These are phyloP conservation scores for Medicago lupulina DNA, from an alignment of 306 rosid species.

Conservation along the genomic window DNA sequence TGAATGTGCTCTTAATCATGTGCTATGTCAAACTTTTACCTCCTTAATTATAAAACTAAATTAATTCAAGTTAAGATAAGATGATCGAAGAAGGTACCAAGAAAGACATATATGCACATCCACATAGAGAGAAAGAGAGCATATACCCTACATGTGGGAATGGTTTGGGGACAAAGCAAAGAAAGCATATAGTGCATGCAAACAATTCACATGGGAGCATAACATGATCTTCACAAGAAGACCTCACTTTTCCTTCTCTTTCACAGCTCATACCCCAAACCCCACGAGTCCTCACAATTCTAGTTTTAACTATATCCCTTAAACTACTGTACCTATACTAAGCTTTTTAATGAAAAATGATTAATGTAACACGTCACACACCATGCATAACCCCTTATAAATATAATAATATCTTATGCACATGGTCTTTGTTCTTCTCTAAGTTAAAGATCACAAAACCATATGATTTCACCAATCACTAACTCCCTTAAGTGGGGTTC, in stretches of 20 bases:
- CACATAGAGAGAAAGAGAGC: constrained; percentile 19
- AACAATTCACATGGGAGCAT: constrained; percentile 81
- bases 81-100: constrained; percentile 52
- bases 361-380: constrained; percentile 34
- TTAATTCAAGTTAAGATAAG: constrained; percentile 40
- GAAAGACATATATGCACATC: constrained; percentile 44
- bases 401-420: constrained; percentile 33
- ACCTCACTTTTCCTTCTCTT: constrained; percentile 42
- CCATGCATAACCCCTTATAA: constrained; percentile 47
- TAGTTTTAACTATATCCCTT: constrained; percentile 19
- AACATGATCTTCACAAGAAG: constrained; percentile 52
- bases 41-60: constrained; percentile 35
- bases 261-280: constrained; percentile 53
- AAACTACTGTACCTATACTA: constrained; percentile 32
- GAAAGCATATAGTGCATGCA: constrained; percentile 69
- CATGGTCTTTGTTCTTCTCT: constrained; percentile 45
- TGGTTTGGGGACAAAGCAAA: constrained; percentile 80
- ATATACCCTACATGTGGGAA: constrained; percentile 88
- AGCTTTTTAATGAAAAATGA: constrained; percentile 29
- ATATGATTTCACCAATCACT: constrained; percentile 43
- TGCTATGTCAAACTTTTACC: constrained; percentile 48
- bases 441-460: constrained; percentile 13
- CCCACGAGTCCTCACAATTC: constrained; percentile 36
- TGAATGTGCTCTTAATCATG: constrained; percentile 36
- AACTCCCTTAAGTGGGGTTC: constrained; percentile 36